Evolutionary conservation across 345 rosid species (phyloP).

Genomic region (Linum tenue): DNA sequence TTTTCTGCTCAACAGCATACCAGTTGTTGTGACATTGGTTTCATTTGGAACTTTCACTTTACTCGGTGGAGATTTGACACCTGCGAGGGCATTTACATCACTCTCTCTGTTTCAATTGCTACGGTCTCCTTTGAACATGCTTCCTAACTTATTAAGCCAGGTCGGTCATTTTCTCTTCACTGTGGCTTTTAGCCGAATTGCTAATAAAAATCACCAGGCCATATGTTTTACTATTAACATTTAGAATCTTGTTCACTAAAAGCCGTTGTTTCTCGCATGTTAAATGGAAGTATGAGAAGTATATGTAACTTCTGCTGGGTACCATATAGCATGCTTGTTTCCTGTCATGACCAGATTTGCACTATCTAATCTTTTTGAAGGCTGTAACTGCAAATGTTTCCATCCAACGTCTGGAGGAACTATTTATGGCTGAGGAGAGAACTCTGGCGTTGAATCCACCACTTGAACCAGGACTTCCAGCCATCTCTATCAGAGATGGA

Average conservation of each 20-base stretch:
- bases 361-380: conserved; percentile 25
- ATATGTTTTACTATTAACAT: no score
- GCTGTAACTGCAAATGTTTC: conserved; percentile 89
- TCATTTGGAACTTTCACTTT: conserved; percentile 26
- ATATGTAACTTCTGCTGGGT: neutral
- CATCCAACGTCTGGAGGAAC: conserved; percentile 79
- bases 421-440: conserved; percentile 77
- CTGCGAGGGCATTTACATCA: conserved; percentile 29
- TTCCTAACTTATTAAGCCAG: conserved; percentile 28
- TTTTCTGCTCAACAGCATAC: conserved; percentile 26
- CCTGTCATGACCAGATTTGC: neutral
- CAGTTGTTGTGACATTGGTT: conserved; percentile 27
- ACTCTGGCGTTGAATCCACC: conserved; percentile 69
- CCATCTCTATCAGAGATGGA: conserved; percentile 74
- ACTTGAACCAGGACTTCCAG: conserved; percentile 60
- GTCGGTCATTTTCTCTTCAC: conserved; percentile 12
- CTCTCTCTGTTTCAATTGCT: conserved; percentile 28
- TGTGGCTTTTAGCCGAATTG: neutral
- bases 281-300: neutral
- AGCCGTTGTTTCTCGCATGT: neutral
- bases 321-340: neutral
- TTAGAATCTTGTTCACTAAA: no score
- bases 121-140: conserved; percentile 27
- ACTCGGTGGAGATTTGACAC: conserved; percentile 29
- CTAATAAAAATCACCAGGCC: neutral